Evolutionary conservation across 495 filamentous ascomycete genomes (phyloP), one percentile per base, ranked within the genome.

Genomic region (Trichoderma virens): DNA sequence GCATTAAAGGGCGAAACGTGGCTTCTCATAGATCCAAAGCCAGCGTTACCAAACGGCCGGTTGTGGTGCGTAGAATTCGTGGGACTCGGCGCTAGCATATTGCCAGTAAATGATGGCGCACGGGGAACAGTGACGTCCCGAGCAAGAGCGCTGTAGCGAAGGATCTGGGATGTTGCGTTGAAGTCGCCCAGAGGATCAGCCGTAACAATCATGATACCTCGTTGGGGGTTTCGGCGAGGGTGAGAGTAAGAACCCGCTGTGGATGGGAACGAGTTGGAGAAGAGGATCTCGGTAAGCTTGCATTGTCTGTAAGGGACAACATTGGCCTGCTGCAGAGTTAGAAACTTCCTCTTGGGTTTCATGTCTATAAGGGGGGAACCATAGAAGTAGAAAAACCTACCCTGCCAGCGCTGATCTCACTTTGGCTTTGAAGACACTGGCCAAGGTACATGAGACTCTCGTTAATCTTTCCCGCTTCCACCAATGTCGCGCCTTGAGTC

Each of bases 381-480:
- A 11, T n/a, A 2, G 14, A 51, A 35, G 20, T 61, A 62, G 65
- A 6, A 47, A 5, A 8, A 65, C 78, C 30, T 82, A 92, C 90
- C 85, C 91, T 94, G 63, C 83, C 83, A 61, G 86, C 85, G 65
- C 85, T 85, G 43, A 87, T 79, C 68, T 91, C 89, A 65, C 87
- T 91, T 74, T 97, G 95, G 86, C 97, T 91, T 73, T 98, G 94
- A 68, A 98, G 79, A 72, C 95, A 98, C 72, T 98, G 95, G 0
- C 94, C 94, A 1, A 98, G 85, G 73, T 96, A 97, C 95, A 98
- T 98, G 70, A 98, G 75, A 69, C 88, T 92, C 72, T 97, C 92
- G 71, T 98, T 98, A 70, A 98, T 98, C 74, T 96, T 97, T 20
- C 94, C 95, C 25, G 94, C 95, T 75, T 98, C 94, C 0, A 88